These are phyloP conservation scores for Gastroboletus turbinatus DNA, from an alignment of 1,284 basidiomycete species.

Conservation along the genomic window DNA sequence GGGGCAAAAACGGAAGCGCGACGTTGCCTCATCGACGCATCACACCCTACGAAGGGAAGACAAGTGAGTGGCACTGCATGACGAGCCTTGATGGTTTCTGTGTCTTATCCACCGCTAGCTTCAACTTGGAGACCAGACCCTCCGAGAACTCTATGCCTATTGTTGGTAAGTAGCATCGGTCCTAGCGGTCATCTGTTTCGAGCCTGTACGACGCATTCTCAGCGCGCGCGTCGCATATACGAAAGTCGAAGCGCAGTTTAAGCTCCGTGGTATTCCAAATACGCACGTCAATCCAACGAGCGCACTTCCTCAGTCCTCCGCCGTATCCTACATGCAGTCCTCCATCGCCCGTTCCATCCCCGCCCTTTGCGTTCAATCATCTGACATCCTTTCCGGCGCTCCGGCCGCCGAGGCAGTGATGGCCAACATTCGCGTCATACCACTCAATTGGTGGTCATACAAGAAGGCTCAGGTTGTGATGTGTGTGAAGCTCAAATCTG, in stretches of 20 bases:
- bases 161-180: slow-evolving; percentile 56
- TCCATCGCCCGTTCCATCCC: slow-evolving; percentile 74
- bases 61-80: slow-evolving; percentile 21
- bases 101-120: slow-evolving; percentile 40
- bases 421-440: slow-evolving; percentile 86
- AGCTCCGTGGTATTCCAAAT: slow-evolving; percentile 77
- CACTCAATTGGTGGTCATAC: slow-evolving; percentile 89
- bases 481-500: slow-evolving; percentile 84
- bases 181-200: background rate
- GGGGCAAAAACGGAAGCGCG: slow-evolving; percentile 41
- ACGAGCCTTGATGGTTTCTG: background rate
- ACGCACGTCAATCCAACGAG: slow-evolving; percentile 67
- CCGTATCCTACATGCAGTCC: slow-evolving; percentile 59
- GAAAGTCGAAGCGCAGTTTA: slow-evolving; percentile 86
- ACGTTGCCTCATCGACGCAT: slow-evolving; percentile 11
- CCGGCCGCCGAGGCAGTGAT: slow-evolving; percentile 86
- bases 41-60: slow-evolving; percentile 18
- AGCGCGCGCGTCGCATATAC: slow-evolving; percentile 90
- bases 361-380: slow-evolving; percentile 78
- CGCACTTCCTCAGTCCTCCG: slow-evolving; percentile 41
- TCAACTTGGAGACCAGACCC: slow-evolving; percentile 67
- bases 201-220: background rate
- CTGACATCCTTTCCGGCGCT: slow-evolving; percentile 76
- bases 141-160: slow-evolving; percentile 76
- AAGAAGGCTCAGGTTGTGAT: slow-evolving; percentile 77